phyloP scores from a whole-genome alignment of 345 rosid genomes.

The Raphanus sativus region DNA sequence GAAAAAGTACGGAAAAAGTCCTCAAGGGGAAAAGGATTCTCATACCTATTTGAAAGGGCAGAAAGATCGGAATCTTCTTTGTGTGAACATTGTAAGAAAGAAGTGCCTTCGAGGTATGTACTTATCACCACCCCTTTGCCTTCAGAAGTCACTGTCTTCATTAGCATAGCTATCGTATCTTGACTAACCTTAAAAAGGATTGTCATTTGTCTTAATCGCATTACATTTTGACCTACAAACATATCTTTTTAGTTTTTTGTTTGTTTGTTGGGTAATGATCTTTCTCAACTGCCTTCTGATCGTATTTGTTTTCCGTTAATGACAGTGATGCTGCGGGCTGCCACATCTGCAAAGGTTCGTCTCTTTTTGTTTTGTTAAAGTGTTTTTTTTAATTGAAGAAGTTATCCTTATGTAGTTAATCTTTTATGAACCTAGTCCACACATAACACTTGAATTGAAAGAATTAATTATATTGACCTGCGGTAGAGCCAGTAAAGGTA shows the following conservation, averaged over 20 bases:
- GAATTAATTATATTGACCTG: slow-evolving; percentile 7
- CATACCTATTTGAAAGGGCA: slow-evolving; percentile 75
- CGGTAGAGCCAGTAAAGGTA: neutral
- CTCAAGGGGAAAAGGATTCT: slow-evolving; percentile 59
- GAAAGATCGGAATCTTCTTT: slow-evolving; percentile 62
- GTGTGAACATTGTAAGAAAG: slow-evolving; percentile 87
- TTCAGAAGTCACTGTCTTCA: slow-evolving; percentile 19
- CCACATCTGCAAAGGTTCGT: slow-evolving; percentile 76
- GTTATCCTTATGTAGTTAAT: slow-evolving; percentile 19
- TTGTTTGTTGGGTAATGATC: slow-evolving; percentile 18
- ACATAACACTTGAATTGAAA: slow-evolving; percentile 5
- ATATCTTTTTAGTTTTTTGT: neutral
- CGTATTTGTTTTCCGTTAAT: slow-evolving; percentile 21
- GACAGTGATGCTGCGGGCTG: slow-evolving; percentile 92
- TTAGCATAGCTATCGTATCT: slow-evolving; percentile 4
- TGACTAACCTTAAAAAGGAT: slow-evolving; percentile 3
- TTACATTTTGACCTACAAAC: neutral
- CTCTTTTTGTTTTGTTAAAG: slow-evolving; percentile 13
- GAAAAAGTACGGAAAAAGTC: slow-evolving; percentile 38
- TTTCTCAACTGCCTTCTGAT: slow-evolving; percentile 16
- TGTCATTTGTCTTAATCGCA: slow-evolving; percentile 22
- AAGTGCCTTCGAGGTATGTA: slow-evolving; percentile 65
- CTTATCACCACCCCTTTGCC: slow-evolving; percentile 14
- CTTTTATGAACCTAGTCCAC: neutral
- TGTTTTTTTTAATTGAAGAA: neutral